A percentile compares a stretch with the other conserved stretches of the same genome.
Conservation (phyloP, 352 stramenopile genomes). For the Globisporangium lucens region DNA sequence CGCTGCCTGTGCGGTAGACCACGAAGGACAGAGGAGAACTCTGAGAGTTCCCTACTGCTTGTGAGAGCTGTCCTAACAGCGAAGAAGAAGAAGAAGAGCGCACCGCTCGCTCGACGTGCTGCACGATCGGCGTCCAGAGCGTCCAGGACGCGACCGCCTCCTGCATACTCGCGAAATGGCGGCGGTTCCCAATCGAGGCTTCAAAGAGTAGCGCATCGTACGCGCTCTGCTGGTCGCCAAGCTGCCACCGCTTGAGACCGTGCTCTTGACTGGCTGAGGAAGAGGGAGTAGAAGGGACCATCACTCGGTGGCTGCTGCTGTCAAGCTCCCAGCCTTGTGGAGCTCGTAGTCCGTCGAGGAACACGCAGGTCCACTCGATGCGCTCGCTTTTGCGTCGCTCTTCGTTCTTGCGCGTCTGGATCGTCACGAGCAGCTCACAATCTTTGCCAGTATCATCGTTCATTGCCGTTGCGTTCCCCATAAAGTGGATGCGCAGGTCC, state of each 20-base stretch:
- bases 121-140: constrained; percentile 60
- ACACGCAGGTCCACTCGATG: constrained; percentile 39
- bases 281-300: constrained; percentile 7
- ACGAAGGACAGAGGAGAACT: not conserved
- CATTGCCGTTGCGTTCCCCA: not conserved
- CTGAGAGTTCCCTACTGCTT: not conserved
- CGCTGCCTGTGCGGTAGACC: constrained; percentile 4
- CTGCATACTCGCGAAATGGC: constrained; percentile 48
- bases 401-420: constrained; percentile 31
- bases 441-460: not conserved
- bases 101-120: constrained; percentile 17
- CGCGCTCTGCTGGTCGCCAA: constrained; percentile 31
- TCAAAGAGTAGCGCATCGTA: constrained; percentile 36
- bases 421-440: constrained; percentile 32
- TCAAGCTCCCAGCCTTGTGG: constrained; percentile 16
- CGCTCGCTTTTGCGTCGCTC: constrained; percentile 18
- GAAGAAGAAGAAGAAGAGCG: not conserved
- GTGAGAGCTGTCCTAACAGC: not conserved
- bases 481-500: constrained; percentile 24
- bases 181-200: constrained; percentile 17
- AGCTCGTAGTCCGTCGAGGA: constrained; percentile 10
- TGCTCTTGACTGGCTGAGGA: not conserved
- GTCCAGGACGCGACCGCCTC: constrained; percentile 62
- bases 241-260: constrained; percentile 19
- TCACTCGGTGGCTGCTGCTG: not conserved